Conservation (phyloP, 2,329 filamentous ascomycete species). For the Amesomyces nigricolor region DNA sequence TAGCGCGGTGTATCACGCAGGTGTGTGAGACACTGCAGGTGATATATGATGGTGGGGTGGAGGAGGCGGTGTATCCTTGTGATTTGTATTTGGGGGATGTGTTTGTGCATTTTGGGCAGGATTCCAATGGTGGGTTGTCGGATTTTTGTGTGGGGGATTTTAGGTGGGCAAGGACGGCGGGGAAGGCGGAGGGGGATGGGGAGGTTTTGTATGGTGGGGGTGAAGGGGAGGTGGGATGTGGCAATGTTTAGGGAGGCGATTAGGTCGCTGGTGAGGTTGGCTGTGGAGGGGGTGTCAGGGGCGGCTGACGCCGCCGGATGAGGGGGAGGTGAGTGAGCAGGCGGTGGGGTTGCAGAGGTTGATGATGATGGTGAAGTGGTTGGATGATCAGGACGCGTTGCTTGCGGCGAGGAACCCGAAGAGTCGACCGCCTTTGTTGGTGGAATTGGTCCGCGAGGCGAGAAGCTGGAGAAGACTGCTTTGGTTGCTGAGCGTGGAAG, state of each 20-base stretch:
- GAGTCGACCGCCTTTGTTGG: slow-evolving; percentile 3
- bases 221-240: slow-evolving; percentile 4
- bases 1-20: slow-evolving; percentile 11
- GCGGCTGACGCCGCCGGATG: neutral
- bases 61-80: slow-evolving; percentile 10
- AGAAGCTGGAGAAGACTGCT: neutral
- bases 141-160: slow-evolving; percentile 16
- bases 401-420: neutral
- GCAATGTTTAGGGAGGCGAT: neutral
- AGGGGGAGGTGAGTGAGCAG: neutral
- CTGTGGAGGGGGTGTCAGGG: neutral
- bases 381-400: neutral
- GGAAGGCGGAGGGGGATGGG: too few relatives aligned
- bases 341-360: neutral
- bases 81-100: slow-evolving; percentile 16
- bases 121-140: neutral
- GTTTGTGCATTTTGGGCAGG: slow-evolving; percentile 10
- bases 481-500: neutral
- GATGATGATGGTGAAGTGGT: neutral
- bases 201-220: too few relatives aligned
- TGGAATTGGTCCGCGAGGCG: neutral
- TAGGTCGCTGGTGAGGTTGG: neutral
- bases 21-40: slow-evolving; percentile 16
- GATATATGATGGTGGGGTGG: slow-evolving; percentile 14
- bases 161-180: neutral